These are phyloP conservation scores for Tetrahymena elliotti DNA, from an alignment of 73 alveolate species.

Conservation along the genomic window DNA sequence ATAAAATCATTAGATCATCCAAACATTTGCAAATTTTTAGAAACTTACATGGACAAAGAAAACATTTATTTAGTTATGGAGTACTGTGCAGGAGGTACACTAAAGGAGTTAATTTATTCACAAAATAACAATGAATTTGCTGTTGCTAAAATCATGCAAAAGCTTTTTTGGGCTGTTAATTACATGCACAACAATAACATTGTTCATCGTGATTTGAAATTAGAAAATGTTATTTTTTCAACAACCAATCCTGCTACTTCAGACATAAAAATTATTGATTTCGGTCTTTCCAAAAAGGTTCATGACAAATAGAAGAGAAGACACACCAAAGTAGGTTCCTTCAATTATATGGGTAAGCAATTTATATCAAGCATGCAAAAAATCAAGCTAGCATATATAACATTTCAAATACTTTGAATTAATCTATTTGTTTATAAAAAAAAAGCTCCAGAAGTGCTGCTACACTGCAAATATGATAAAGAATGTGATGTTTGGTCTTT, in stretches of 20 bases:
- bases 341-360: not conserved
- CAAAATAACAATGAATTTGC: constrained; percentile 28
- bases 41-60: constrained; percentile 40
- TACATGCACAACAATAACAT: constrained; percentile 62
- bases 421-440: not conserved
- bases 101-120: constrained; percentile 3
- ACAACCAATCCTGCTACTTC: constrained; percentile 4
- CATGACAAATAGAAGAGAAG: not conserved
- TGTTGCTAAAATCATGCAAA: constrained; percentile 42
- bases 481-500: not conserved
- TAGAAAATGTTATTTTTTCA: constrained; percentile 65
- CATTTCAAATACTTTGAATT: not conserved
- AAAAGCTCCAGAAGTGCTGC: not conserved
- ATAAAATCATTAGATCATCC: constrained; percentile 41
- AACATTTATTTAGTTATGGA: constrained; percentile 45
- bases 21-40: constrained; percentile 30
- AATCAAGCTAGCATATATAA: not conserved
- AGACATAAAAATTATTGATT: constrained; percentile 33
- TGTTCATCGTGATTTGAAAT: constrained; percentile 68
- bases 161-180: constrained; percentile 58
- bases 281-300: constrained; percentile 9
- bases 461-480: not conserved
- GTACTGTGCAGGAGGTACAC: constrained; percentile 44
- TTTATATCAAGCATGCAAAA: not conserved
- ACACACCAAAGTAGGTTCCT: not conserved